Conservation (phyloP, 805 yeast species). For the Schwanniomyces sp. region DNA sequence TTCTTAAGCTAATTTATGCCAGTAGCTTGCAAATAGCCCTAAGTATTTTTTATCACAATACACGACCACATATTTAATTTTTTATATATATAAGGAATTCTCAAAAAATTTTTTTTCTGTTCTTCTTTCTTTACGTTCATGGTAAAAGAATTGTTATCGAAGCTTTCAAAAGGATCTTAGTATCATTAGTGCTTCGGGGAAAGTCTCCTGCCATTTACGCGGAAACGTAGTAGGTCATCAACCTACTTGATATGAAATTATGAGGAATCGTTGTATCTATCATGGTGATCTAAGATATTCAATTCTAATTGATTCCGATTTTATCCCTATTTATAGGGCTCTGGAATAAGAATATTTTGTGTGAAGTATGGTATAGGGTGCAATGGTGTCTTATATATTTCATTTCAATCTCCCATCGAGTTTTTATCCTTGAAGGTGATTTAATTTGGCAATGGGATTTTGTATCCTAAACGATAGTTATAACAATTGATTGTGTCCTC, state of each 20-base stretch:
- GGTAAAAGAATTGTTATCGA: slow-evolving; percentile 78
- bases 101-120: slow-evolving; percentile 3
- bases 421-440: slow-evolving; percentile 20
- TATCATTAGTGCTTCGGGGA: slow-evolving; percentile 66
- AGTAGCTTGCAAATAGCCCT: slow-evolving; percentile 1
- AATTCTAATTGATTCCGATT: slow-evolving; percentile 18
- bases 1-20: slow-evolving; percentile 9
- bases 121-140: slow-evolving; percentile 49
- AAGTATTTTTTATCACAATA: neutral
- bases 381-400: neutral
- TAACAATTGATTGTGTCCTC: slow-evolving; percentile 54
- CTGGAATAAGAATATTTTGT: slow-evolving; percentile 10
- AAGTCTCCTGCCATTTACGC: slow-evolving; percentile 81
- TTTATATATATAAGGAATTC: neutral
- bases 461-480: slow-evolving; percentile 69
- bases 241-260: slow-evolving; percentile 18
- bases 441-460: slow-evolving; percentile 61
- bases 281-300: neutral
- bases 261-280: neutral
- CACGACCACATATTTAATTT: slow-evolving; percentile 5
- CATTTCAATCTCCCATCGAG: slow-evolving; percentile 13
- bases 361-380: slow-evolving; percentile 2
- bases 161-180: slow-evolving; percentile 56
- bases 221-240: slow-evolving; percentile 55
- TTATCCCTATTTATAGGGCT: slow-evolving; percentile 14